Percentiles rank a stretch among this genome's conserved stretches.
Conservation (phyloP, 768 basidiomycete species). For the Cubamyces lactineus region DNA sequence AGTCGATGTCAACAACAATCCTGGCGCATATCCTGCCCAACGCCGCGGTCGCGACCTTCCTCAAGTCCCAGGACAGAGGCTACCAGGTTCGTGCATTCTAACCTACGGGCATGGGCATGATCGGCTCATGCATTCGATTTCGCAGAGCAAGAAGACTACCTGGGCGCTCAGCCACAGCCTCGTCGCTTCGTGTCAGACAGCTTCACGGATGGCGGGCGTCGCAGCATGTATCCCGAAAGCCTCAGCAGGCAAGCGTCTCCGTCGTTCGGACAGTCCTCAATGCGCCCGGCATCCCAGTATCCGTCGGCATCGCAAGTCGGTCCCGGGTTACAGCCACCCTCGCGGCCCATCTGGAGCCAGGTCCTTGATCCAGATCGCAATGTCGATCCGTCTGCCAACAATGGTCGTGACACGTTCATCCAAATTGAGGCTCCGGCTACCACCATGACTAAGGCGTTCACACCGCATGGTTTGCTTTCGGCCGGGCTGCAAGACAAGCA, state of each 20-base stretch:
- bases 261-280: constrained; percentile 29
- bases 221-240: constrained; percentile 40
- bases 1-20: constrained; percentile 15
- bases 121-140: constrained; percentile 3
- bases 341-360: constrained; percentile 88
- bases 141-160: constrained; percentile 47
- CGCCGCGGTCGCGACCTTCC: constrained; percentile 68
- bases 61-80: constrained; percentile 59
- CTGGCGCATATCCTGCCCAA: constrained; percentile 20
- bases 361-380: constrained; percentile 65
- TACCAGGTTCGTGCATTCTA: constrained; percentile 32
- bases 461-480: constrained; percentile 91
- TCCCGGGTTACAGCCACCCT: constrained; percentile 42
- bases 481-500: constrained; percentile 95
- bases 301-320: constrained; percentile 40
- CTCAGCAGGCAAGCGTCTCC: constrained; percentile 31
- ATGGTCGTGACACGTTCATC: constrained; percentile 61
- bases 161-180: constrained; percentile 39
- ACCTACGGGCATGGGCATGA: background rate
- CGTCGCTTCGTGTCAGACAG: constrained; percentile 60
- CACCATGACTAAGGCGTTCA: constrained; percentile 90
- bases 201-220: constrained; percentile 51
- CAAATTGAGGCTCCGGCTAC: constrained; percentile 73
- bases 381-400: constrained; percentile 12
- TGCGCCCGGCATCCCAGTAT: constrained; percentile 59